A percentile compares a stretch with the other conserved stretches of the same genome.
Conservation (phyloP, 2,329 filamentous ascomycete genomes). For the Bisporella sp. region DNA sequence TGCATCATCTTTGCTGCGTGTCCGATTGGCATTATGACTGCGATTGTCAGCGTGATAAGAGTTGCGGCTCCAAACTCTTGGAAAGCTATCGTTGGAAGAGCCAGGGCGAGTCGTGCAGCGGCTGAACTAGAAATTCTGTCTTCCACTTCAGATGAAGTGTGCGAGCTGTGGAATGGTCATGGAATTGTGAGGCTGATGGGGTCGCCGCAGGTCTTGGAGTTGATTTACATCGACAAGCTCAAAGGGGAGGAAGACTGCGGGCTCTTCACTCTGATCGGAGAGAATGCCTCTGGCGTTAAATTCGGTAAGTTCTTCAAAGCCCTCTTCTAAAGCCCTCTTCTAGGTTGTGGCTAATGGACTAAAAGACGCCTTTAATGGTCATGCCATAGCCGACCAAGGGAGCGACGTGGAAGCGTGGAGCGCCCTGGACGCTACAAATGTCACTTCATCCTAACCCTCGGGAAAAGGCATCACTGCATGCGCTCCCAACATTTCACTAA, state of each 20-base stretch:
- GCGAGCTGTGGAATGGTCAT: constrained; percentile 37
- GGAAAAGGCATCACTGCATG: too few species aligned
- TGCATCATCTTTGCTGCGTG: constrained; percentile 40
- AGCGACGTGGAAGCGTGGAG: too few species aligned
- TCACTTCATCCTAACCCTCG: too few species aligned
- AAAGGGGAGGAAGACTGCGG: neutral
- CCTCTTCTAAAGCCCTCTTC: neutral
- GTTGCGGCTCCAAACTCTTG: constrained; percentile 34
- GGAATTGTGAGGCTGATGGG: constrained; percentile 24
- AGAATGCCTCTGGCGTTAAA: neutral
- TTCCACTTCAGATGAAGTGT: constrained; percentile 38
- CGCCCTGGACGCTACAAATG: too few species aligned
- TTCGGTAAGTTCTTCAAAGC: neutral
- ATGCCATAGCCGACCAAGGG: too few species aligned
- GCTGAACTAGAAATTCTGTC: constrained; percentile 38
- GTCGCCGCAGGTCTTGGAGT: neutral
- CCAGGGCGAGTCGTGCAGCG: constrained; percentile 33
- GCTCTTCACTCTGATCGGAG: neutral
- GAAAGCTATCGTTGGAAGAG: constrained; percentile 36
- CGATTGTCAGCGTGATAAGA: constrained; percentile 36
- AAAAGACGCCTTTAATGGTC: too few species aligned
- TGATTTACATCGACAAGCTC: neutral
- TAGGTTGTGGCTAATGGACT: neutral
- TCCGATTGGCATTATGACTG: constrained; percentile 38
- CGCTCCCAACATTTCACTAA: too few species aligned